These are phyloP conservation scores for Talaromyces islandicus DNA, from an alignment of 2,329 filamentous ascomycete species.

Conservation along the genomic window DNA sequence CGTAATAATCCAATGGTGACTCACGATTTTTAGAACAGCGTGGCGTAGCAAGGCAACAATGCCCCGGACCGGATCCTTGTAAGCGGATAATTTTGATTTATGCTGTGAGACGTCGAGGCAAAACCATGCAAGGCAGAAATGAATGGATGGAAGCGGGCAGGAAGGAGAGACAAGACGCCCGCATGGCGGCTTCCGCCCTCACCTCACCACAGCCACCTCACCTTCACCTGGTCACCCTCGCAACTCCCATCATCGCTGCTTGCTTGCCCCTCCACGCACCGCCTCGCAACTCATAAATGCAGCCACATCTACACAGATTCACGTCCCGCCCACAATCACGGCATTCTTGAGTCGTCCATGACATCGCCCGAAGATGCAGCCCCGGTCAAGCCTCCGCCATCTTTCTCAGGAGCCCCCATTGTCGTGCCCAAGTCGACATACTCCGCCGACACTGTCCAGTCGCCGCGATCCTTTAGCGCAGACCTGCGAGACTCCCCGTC, in stretches of 20 bases:
- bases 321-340: constrained; percentile 2
- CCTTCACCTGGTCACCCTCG: neutral
- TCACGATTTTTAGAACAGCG: neutral
- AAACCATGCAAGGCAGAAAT: neutral
- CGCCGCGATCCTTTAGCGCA: constrained; percentile 39
- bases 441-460: constrained; percentile 41
- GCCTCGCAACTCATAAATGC: constrained; percentile 15
- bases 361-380: constrained; percentile 61
- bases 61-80: neutral
- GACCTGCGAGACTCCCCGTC: constrained; percentile 48
- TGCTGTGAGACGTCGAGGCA: neutral
- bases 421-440: constrained; percentile 56
- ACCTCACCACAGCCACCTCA: neutral
- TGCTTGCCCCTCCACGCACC: neutral
- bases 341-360: constrained; percentile 49
- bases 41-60: neutral
- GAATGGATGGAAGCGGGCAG: neutral
- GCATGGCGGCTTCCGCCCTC: neutral
- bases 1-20: neutral
- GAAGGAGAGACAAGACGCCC: neutral
- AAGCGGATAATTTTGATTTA: neutral
- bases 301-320: neutral
- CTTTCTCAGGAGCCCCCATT: constrained; percentile 61
- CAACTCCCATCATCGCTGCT: neutral
- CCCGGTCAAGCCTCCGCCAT: constrained; percentile 62